Evolutionary conservation across 2,329 filamentous ascomycete genomes (phyloP), one percentile per base, ranked within the genome.

Genomic region (Colletotrichum lupini): DNA sequence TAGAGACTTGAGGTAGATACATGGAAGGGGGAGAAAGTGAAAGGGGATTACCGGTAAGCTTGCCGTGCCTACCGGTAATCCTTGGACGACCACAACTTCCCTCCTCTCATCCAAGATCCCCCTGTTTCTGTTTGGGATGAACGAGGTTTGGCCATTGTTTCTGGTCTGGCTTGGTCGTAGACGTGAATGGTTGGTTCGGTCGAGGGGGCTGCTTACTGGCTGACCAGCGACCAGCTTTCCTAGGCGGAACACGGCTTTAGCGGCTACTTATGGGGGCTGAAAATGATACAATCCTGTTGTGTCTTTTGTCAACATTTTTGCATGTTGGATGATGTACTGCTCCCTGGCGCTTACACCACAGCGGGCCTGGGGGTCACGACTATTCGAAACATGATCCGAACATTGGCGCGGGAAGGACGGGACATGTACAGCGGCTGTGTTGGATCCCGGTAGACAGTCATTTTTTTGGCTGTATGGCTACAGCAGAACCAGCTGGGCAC

Each of bases 331-430:
- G 4, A 5, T 4, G 16, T 12, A 26, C 1, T 26, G 37, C 37
- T 16, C 57, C 66, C 67, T 55, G 61, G 55, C 59, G 59, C 59
- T 60, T 69, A 46, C 11, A 56, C n/a, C 64, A 46, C 11, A 56
- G 12, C 42, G 30, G 42, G 42, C 32, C 32, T 35, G 32, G 32
- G 32, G 32, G 32, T 19, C 42, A 49, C 19, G 19, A 22, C 42
- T 46, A 59, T 59, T 35, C 66, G 59, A 73, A 73, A 73, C 70
- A 9, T n/a, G 53, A 60, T 68, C 66, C 46, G 66, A 60, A 65
- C 70, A 30, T 49, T 60, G 42, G 66, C 66, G 53, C 59, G 58
- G 70, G 59, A 55, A 64, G 12, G 42, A 52, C 59, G 66, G 70
- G 59, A 69, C 53, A 46, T 42, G 52, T 28, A 42, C 69, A 26